A percentile compares a stretch with the other conserved stretches of the same genome.
Evolutionary conservation across 371 early-diverging fungal species (phyloP).

Genomic region (Rhizomucor miehei): DNA sequence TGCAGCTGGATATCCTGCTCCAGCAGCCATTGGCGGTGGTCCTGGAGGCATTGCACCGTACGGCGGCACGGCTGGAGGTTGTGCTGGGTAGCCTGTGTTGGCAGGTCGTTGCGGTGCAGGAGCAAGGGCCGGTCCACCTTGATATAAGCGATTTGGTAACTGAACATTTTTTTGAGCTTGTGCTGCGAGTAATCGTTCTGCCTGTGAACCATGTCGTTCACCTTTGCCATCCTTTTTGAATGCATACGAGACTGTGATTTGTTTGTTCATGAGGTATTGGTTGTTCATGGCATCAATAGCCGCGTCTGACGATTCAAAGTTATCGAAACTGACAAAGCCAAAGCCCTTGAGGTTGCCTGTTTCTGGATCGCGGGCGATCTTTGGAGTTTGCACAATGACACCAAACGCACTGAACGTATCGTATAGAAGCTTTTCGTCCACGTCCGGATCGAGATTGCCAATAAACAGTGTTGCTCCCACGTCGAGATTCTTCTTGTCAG

Average conservation of each 20-base stretch:
- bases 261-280: slow-evolving; percentile 92
- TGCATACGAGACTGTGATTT: slow-evolving; percentile 89
- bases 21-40: slow-evolving; percentile 20
- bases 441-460: slow-evolving; percentile 92
- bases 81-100: slow-evolving; percentile 1
- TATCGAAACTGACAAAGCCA: slow-evolving; percentile 92
- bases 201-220: slow-evolving; percentile 95
- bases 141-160: slow-evolving; percentile 70
- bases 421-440: slow-evolving; percentile 93
- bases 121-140: slow-evolving; percentile 51
- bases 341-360: slow-evolving; percentile 89
- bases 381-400: slow-evolving; percentile 82
- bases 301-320: slow-evolving; percentile 94
- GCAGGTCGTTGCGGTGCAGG: slow-evolving; percentile 9
- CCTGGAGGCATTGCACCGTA: slow-evolving; percentile 3
- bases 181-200: slow-evolving; percentile 94
- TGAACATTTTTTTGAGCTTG: slow-evolving; percentile 81
- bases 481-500: slow-evolving; percentile 88
- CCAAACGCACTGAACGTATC: slow-evolving; percentile 98
- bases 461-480: slow-evolving; percentile 97
- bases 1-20: slow-evolving; percentile 18
- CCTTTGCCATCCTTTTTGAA: slow-evolving; percentile 98
- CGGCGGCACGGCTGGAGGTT: slow-evolving; percentile 1
- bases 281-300: slow-evolving; percentile 98
- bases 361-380: slow-evolving; percentile 88